phyloP scores from a whole-genome alignment of 371 early-diverging fungal species.

The Zopfochytrium polystomum region DNA sequence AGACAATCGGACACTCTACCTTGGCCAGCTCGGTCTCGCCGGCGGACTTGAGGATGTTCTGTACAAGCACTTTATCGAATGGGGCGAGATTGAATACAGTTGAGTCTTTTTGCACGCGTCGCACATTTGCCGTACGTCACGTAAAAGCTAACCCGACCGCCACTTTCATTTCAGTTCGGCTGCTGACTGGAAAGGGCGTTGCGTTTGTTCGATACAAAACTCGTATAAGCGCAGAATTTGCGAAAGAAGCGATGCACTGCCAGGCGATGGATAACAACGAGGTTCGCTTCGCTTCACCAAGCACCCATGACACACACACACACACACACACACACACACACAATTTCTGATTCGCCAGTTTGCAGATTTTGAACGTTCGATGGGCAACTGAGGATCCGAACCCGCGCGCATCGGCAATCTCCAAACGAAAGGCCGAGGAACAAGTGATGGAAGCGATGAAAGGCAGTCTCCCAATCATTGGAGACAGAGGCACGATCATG shows the following conservation, averaged over 20 bases:
- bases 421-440: constrained; percentile 54
- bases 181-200: constrained; percentile 66
- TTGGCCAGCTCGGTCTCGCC: constrained; percentile 65
- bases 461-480: constrained; percentile 60
- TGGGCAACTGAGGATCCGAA: constrained; percentile 88
- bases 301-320: too few species aligned
- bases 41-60: constrained; percentile 61
- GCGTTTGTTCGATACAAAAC: constrained; percentile 76
- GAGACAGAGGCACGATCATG: constrained; percentile 42
- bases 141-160: too few species aligned
- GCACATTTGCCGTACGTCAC: too few species aligned
- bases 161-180: constrained; percentile 43
- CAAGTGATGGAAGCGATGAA: constrained; percentile 52
- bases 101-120: constrained; percentile 22
- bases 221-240: constrained; percentile 78
- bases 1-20: constrained; percentile 71
- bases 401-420: constrained; percentile 53
- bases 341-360: not conserved
- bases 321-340: too few species aligned
- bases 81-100: constrained; percentile 75
- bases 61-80: constrained; percentile 68
- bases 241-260: constrained; percentile 85
- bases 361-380: constrained; percentile 47
- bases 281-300: constrained; percentile 17
- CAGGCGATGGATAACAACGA: constrained; percentile 67